phyloP scores from a whole-genome alignment of 2,329 filamentous ascomycete genomes.

The Fusarium penzigii region DNA sequence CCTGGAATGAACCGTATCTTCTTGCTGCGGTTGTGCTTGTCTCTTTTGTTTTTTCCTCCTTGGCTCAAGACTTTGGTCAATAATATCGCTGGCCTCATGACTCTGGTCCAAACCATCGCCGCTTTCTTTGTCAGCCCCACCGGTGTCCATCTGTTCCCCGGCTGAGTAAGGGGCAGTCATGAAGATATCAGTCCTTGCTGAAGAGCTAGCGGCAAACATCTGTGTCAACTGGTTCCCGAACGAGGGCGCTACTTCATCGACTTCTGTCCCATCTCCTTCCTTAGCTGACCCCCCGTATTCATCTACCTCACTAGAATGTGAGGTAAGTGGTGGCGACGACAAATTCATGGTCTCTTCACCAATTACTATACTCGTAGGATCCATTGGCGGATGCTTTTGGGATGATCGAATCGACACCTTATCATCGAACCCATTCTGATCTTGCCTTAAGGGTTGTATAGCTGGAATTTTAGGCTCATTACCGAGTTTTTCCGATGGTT shows the following conservation, averaged over 20 bases:
- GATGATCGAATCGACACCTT: slow-evolving; percentile 3
- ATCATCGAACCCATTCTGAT: not conserved
- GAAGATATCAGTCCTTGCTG: not conserved
- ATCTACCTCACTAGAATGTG: slow-evolving; percentile 1
- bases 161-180: not conserved
- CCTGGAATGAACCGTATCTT: not conserved
- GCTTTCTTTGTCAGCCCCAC: slow-evolving; percentile 12
- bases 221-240: slow-evolving; percentile 23
- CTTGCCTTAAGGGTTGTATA: slow-evolving; percentile 8
- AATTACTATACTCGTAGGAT: slow-evolving; percentile 22
- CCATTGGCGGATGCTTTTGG: slow-evolving; percentile 3
- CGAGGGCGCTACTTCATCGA: slow-evolving; percentile 12
- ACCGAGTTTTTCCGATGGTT: not conserved
- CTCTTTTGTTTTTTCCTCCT: not conserved
- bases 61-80: not conserved
- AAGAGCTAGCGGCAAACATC: slow-evolving; percentile 15
- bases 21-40: not conserved
- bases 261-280: not conserved
- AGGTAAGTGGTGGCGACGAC: not conserved
- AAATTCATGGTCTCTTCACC: slow-evolving; percentile 16
- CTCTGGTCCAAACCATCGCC: not conserved
- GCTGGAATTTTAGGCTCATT: slow-evolving; percentile 22
- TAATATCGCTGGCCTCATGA: not conserved
- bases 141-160: slow-evolving; percentile 3
- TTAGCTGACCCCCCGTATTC: not conserved